Evolutionary conservation across 768 basidiomycete genomes (phyloP).

Genomic region (Pisolithus orientalis): DNA sequence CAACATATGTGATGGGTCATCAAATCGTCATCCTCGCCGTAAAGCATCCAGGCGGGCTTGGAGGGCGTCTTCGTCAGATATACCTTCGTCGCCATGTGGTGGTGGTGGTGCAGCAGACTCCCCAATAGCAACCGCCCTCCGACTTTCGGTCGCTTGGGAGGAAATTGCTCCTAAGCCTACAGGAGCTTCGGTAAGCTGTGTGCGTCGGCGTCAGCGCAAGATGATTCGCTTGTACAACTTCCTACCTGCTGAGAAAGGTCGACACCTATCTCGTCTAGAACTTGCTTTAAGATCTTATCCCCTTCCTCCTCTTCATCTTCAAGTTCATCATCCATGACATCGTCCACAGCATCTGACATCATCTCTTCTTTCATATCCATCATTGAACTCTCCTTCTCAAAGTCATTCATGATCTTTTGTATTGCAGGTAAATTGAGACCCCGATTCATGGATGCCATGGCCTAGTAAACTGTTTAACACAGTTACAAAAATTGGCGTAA

Average conservation of each 20-base stretch:
- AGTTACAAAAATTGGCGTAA: neutral
- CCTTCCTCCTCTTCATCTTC: constrained; percentile 97
- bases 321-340: constrained; percentile 87
- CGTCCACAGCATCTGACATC: constrained; percentile 98
- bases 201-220: constrained; percentile 8
- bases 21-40: constrained; percentile 47
- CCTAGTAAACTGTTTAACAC: constrained; percentile 41
- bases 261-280: constrained; percentile 96
- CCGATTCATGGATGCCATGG: constrained; percentile 97
- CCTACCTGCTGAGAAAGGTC: constrained; percentile 77
- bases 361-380: constrained; percentile 99
- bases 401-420: constrained; percentile 95
- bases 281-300: constrained; percentile 92
- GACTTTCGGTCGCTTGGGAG: constrained; percentile 53
- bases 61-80: constrained; percentile 84
- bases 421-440: constrained; percentile 93
- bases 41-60: constrained; percentile 92
- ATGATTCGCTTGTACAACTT: neutral
- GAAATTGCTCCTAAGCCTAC: constrained; percentile 59
- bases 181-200: constrained; percentile 79
- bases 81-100: constrained; percentile 33
- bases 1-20: constrained; percentile 2
- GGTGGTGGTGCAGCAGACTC: constrained; percentile 34
- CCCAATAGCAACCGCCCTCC: constrained; percentile 83
- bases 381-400: constrained; percentile 92